A percentile compares a stretch with the other conserved stretches of the same genome.
These are phyloP conservation scores for Hericium erinaceus DNA, from an alignment of 768 basidiomycete genomes.

Conservation along the genomic window DNA sequence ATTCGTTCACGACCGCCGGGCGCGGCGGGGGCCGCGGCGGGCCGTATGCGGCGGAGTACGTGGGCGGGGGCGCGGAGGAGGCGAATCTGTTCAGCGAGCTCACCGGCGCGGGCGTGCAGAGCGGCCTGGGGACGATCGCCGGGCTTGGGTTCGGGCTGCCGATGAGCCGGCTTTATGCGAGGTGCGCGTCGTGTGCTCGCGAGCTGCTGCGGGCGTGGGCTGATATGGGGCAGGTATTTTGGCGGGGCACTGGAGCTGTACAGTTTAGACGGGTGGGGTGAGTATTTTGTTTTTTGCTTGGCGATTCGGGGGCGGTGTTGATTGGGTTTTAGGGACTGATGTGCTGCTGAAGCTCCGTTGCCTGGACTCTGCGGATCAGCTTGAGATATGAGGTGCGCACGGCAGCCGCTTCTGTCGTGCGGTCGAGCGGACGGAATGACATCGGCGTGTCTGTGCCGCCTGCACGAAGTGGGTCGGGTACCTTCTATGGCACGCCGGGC, in stretches of 20 bases:
- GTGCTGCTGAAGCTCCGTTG: constrained; percentile 47
- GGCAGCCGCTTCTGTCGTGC: background rate
- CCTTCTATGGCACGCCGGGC: too few relatives aligned
- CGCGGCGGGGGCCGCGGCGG: constrained; percentile 39
- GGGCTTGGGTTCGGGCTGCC: constrained; percentile 83
- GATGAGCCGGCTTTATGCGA: constrained; percentile 69
- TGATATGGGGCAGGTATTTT: constrained; percentile 51
- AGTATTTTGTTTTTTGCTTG: constrained; percentile 11
- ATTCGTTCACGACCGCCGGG: constrained; percentile 84
- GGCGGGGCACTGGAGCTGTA: constrained; percentile 78
- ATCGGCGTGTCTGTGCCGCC: too few relatives aligned
- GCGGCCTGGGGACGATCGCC: constrained; percentile 82
- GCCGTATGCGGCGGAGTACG: constrained; percentile 70
- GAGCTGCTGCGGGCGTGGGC: background rate
- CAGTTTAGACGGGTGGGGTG: constrained; percentile 79
- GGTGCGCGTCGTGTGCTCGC: constrained; percentile 27
- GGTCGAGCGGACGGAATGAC: too few relatives aligned
- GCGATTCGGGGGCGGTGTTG: background rate
- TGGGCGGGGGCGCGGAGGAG: constrained; percentile 38
- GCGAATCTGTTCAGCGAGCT: constrained; percentile 69
- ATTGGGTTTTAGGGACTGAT: constrained; percentile 31
- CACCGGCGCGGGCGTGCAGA: constrained; percentile 65
- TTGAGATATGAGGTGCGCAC: constrained; percentile 29
- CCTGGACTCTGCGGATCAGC: constrained; percentile 42
- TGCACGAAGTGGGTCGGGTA: too few relatives aligned